phyloP scores from a whole-genome alignment of 352 stramenopile species.

The Phytophthora fragariae region DNA sequence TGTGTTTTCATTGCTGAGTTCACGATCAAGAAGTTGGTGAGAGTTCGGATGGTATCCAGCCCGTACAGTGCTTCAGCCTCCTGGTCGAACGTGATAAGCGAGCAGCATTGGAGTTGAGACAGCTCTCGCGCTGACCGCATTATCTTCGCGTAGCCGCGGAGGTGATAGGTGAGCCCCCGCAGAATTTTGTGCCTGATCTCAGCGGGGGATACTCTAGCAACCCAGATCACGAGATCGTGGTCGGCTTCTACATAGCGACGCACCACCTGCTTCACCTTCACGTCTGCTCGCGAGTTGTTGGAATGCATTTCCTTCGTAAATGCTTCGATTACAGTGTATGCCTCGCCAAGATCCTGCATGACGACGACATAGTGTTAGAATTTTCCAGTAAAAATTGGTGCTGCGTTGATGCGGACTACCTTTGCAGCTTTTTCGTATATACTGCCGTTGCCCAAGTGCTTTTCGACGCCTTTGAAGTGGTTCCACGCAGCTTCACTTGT shows the following conservation, averaged over 20 bases:
- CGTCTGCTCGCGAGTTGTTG: slow-evolving; percentile 27
- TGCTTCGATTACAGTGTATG: slow-evolving; percentile 35
- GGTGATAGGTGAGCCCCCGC: slow-evolving; percentile 10
- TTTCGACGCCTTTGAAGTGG: slow-evolving; percentile 38
- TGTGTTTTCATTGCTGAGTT: slow-evolving; percentile 12
- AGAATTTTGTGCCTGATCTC: slow-evolving; percentile 34
- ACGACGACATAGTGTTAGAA: neutral
- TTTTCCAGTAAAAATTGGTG: neutral
- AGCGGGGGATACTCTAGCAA: slow-evolving; percentile 22
- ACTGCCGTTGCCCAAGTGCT: slow-evolving; percentile 35
- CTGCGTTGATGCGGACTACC: slow-evolving; percentile 7
- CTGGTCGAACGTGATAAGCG: slow-evolving; percentile 15
- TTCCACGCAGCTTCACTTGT: slow-evolving; percentile 27
- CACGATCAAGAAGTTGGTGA: slow-evolving; percentile 14
- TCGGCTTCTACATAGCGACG: slow-evolving; percentile 32
- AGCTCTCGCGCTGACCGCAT: slow-evolving; percentile 12
- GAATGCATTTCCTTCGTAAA: slow-evolving; percentile 31
- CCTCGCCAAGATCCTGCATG: slow-evolving; percentile 27
- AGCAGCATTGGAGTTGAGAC: slow-evolving; percentile 16
- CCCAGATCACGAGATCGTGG: slow-evolving; percentile 40
- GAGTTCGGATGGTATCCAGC: neutral
- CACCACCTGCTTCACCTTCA: slow-evolving; percentile 34
- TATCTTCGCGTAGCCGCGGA: slow-evolving; percentile 7
- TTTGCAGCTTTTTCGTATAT: slow-evolving; percentile 33
- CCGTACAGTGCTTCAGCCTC: slow-evolving; percentile 6